Evolutionary conservation across 768 basidiomycete species (phyloP).

Genomic region (Trametes villosa): DNA sequence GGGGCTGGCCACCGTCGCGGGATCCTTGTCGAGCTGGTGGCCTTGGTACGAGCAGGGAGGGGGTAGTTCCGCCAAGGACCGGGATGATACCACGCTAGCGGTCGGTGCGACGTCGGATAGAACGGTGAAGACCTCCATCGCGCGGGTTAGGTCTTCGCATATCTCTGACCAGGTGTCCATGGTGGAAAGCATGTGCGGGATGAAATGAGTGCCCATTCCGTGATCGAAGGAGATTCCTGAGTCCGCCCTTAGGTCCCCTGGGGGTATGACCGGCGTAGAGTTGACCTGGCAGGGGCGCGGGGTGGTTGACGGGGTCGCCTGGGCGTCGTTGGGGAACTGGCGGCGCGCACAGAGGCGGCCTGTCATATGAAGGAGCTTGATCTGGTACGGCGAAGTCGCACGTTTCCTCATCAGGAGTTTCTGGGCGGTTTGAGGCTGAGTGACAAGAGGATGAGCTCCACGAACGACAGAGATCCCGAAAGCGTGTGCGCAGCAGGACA

Average conservation of each 20-base stretch:
- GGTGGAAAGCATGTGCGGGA: neutral
- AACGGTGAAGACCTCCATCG: slow-evolving; percentile 9
- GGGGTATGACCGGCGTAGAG: too few relatives aligned
- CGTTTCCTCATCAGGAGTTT: slow-evolving; percentile 20
- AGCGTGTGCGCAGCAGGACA: too few relatives aligned
- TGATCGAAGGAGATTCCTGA: neutral
- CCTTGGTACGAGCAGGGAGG: too few relatives aligned
- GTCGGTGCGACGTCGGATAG: neutral
- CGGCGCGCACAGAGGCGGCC: slow-evolving; percentile 6
- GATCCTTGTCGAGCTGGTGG: neutral
- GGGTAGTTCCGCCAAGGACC: too few relatives aligned
- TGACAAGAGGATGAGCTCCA: too few relatives aligned
- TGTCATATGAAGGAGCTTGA: slow-evolving; percentile 17
- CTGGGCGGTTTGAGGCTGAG: slow-evolving; percentile 13
- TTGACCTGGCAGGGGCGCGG: too few relatives aligned
- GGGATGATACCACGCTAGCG: neutral
- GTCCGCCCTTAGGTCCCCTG: too few relatives aligned
- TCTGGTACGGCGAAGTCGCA: slow-evolving; percentile 21
- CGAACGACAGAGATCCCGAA: neutral
- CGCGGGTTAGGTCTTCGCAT: slow-evolving; percentile 13
- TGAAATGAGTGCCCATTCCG: neutral
- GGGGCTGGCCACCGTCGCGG: neutral
- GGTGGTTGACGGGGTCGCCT: too few relatives aligned
- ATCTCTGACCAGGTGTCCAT: slow-evolving; percentile 17
- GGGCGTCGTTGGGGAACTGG: neutral